Conservation (phyloP, 2,329 filamentous ascomycete species). For the Fonsecaea pugnacius region DNA sequence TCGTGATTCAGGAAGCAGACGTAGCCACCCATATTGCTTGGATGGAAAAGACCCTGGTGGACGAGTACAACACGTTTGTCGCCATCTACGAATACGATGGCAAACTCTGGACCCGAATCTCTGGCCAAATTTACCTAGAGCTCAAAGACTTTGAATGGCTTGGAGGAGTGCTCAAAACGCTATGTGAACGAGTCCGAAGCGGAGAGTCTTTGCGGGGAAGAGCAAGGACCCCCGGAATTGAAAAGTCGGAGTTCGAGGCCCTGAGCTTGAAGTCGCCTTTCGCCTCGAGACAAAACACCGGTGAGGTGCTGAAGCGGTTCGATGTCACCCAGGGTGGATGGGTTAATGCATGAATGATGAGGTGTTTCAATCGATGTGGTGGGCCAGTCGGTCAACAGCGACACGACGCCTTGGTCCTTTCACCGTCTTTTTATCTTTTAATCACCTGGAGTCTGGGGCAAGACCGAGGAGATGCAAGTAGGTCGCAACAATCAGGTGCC, state of each 20-base stretch:
- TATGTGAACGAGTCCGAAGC: constrained; percentile 56
- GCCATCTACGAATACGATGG: constrained; percentile 65
- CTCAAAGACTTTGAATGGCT: constrained; percentile 75
- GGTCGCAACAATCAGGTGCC: neutral
- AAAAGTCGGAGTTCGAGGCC: constrained; percentile 20
- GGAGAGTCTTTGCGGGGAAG: constrained; percentile 34
- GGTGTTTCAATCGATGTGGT: neutral
- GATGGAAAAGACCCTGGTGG: constrained; percentile 59
- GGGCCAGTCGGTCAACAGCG: neutral
- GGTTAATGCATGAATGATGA: constrained; percentile 25
- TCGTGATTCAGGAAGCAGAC: constrained; percentile 44
- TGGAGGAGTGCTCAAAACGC: constrained; percentile 61
- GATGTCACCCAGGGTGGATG: constrained; percentile 32
- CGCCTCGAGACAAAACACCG: constrained; percentile 27
- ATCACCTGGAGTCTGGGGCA: neutral
- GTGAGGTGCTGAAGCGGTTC: constrained; percentile 24
- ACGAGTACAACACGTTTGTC: constrained; percentile 73
- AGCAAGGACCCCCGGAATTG: constrained; percentile 17
- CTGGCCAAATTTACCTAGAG: constrained; percentile 84
- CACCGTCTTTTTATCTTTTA: neutral
- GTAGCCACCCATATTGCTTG: constrained; percentile 57
- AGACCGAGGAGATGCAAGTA: constrained; percentile 12
- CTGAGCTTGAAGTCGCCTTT: constrained; percentile 21
- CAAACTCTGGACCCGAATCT: constrained; percentile 72
- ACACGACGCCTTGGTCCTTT: neutral